These are phyloP conservation scores for Kazachstania africana DNA, from an alignment of 805 yeast genomes.

Conservation along the genomic window DNA sequence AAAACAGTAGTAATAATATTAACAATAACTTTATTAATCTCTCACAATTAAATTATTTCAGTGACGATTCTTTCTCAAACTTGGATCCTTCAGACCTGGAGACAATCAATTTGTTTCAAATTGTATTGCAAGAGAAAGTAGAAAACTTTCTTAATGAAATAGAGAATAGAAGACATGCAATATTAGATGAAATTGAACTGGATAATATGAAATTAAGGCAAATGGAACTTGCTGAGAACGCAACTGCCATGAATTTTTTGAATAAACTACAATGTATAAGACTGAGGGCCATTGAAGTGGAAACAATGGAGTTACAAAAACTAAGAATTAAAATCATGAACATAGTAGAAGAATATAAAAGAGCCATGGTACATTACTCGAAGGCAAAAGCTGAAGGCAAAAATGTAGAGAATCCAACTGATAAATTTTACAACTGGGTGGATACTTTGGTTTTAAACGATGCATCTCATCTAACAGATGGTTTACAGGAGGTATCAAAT, in stretches of 20 bases:
- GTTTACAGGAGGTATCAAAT: conserved; percentile 12
- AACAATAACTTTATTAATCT: background rate
- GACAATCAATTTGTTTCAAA: no score
- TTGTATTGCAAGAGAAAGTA: conserved; percentile 14
- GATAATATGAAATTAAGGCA: conserved; percentile 14
- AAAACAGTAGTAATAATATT: background rate
- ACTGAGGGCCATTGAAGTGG: conserved; percentile 24
- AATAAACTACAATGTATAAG: conserved; percentile 22
- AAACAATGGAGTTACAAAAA: conserved; percentile 21
- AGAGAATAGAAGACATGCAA: conserved; percentile 17
- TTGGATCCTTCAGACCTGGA: no score
- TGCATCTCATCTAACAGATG: conserved; percentile 9
- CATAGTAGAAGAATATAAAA: conserved; percentile 19
- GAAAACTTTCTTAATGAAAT: conserved; percentile 15
- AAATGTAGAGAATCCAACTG: conserved; percentile 15
- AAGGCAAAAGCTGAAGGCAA: conserved; percentile 10
- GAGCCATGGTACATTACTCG: conserved; percentile 15
- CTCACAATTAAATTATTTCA: no score
- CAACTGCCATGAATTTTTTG: conserved; percentile 11
- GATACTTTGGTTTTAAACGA: conserved; percentile 15
- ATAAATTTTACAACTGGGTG: conserved; percentile 15
- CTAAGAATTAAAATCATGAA: conserved; percentile 14
- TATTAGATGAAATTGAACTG: conserved; percentile 16
- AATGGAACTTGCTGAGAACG: conserved; percentile 9
- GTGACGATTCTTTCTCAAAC: no score